These are phyloP conservation scores for Brassica rapa DNA, from an alignment of 345 rosid species.

Conservation along the genomic window DNA sequence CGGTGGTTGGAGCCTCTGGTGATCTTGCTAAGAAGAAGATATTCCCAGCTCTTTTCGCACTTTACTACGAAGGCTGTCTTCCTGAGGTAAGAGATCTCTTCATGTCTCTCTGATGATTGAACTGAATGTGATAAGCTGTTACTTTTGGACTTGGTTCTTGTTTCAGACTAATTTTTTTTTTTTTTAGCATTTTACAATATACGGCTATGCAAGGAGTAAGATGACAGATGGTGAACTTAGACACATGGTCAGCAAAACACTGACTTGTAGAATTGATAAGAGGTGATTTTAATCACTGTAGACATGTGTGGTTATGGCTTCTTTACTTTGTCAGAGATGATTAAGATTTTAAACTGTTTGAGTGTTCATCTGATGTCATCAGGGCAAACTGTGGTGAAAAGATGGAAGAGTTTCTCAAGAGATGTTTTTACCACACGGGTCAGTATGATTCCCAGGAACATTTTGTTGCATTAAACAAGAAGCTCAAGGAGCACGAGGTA, in stretches of 20 bases:
- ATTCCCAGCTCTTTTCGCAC: constrained; percentile 97
- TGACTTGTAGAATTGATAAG: constrained; percentile 96
- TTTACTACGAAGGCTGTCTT: constrained; percentile 90
- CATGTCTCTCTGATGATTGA: neutral
- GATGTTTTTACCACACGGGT: constrained; percentile 97
- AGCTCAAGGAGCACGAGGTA: constrained; percentile 90
- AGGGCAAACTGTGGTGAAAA: constrained; percentile 91
- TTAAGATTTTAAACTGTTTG: neutral
- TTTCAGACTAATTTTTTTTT: neutral
- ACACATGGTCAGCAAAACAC: constrained; percentile 90
- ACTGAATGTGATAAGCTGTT: too few relatives aligned
- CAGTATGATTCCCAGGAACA: constrained; percentile 86
- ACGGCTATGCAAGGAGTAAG: constrained; percentile 94
- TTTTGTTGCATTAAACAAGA: constrained; percentile 73
- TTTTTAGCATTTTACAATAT: constrained; percentile 80
- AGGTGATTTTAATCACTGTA: constrained; percentile 49
- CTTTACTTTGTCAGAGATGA: neutral
- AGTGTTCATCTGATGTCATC: constrained; percentile 5
- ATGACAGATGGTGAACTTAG: constrained; percentile 93
- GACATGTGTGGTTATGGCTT: neutral
- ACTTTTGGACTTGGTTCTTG: too few relatives aligned
- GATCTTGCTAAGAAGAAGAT: constrained; percentile 99
- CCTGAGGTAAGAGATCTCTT: constrained; percentile 55
- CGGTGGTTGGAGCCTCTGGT: constrained; percentile 98
- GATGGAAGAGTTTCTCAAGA: constrained; percentile 90